Evolutionary conservation across 371 early-diverging fungal species (phyloP).

Genomic region (Mortierella sp.): DNA sequence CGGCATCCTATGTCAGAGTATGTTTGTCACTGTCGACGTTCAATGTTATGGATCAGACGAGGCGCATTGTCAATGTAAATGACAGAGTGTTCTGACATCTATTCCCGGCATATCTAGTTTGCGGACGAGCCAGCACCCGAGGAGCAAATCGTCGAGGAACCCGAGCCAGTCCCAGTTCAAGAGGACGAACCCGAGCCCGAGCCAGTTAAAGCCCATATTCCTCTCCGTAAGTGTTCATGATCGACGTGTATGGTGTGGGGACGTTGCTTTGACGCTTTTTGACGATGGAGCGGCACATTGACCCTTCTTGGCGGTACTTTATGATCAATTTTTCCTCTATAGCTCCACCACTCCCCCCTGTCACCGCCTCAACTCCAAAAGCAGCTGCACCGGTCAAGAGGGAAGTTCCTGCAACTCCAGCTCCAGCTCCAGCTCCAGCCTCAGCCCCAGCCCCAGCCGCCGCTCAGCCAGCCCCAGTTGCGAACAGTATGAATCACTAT

Average conservation of each 20-base stretch:
- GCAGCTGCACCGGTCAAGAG: constrained; percentile 9
- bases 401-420: constrained; percentile 9
- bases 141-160: constrained; percentile 18
- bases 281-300: too few species aligned
- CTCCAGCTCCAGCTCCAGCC: background rate
- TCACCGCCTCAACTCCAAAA: constrained; percentile 10
- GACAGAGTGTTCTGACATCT: background rate
- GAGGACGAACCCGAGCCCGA: constrained; percentile 43
- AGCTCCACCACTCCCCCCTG: constrained; percentile 20
- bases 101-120: constrained; percentile 15
- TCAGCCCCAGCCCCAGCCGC: background rate
- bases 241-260: too few species aligned
- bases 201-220: constrained; percentile 26
- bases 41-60: too few species aligned
- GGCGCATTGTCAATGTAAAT: too few species aligned
- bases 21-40: constrained; percentile 2
- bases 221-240: constrained; percentile 26
- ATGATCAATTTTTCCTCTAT: background rate
- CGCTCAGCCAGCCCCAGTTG: constrained; percentile 7
- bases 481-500: constrained; percentile 18
- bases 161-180: constrained; percentile 5
- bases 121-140: constrained; percentile 47
- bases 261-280: too few species aligned
- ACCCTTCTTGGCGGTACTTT: too few species aligned
- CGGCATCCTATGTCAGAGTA: constrained; percentile 62